Evolutionary conservation across 441 rosid genomes (phyloP).

Genomic region (Bruguiera hainesii): DNA sequence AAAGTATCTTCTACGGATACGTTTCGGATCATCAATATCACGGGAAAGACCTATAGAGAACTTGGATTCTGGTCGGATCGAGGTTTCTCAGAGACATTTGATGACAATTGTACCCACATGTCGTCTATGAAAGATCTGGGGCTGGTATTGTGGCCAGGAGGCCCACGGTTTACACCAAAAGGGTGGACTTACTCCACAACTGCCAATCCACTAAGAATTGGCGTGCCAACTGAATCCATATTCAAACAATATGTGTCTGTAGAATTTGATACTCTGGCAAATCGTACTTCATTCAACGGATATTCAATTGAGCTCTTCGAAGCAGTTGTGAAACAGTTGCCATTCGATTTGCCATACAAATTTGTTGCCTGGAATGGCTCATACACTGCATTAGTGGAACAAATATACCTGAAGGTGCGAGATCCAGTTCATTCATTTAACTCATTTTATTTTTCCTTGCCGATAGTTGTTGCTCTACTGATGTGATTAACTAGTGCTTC

Average conservation of each 20-base stretch:
- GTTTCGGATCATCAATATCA: constrained; percentile 25
- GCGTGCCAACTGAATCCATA: constrained; percentile 13
- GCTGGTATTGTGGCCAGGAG: constrained; percentile 24
- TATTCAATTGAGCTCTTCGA: constrained; percentile 19
- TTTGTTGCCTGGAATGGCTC: constrained; percentile 14
- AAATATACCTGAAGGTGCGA: constrained; percentile 16
- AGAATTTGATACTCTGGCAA: neutral
- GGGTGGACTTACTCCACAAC: constrained; percentile 20
- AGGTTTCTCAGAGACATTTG: constrained; percentile 17
- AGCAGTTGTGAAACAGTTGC: constrained; percentile 6
- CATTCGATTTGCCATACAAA: constrained; percentile 3
- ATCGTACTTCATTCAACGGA: neutral
- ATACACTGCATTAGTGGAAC: constrained; percentile 12
- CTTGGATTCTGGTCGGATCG: constrained; percentile 28
- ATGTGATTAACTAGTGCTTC: too few species aligned
- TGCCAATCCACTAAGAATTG: constrained; percentile 13
- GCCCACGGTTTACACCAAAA: constrained; percentile 7
- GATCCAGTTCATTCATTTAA: neutral
- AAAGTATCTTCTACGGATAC: constrained; percentile 3
- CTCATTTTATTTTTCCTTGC: neutral
- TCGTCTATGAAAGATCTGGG: constrained; percentile 18
- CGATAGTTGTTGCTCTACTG: too few species aligned
- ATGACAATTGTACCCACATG: neutral
- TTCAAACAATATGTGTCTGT: constrained; percentile 14
- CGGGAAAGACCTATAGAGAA: constrained; percentile 14